Evolutionary conservation across 228 moss, liverwort and hornwort genomes (phyloP).

Genomic region (Sphagnum fallax): DNA sequence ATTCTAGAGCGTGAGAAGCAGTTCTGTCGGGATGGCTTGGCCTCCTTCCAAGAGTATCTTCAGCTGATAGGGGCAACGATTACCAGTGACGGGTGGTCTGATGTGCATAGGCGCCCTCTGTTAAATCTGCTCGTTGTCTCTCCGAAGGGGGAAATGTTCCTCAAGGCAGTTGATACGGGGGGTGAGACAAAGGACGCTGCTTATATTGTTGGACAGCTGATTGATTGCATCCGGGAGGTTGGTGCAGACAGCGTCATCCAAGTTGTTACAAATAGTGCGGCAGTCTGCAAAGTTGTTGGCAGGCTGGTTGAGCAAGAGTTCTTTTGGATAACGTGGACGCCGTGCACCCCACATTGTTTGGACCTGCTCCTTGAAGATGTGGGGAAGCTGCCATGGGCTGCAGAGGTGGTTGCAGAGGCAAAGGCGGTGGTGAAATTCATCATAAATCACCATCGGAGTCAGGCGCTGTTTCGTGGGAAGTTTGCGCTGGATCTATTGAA

Average conservation of each 20-base stretch:
- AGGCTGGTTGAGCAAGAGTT: background rate
- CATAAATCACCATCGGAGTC: background rate
- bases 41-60: background rate
- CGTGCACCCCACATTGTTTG: background rate
- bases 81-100: background rate
- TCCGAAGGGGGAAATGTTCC: background rate
- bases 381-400: conserved; percentile 1
- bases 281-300: background rate
- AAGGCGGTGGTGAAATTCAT: background rate
- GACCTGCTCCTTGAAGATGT: conserved; percentile 1
- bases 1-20: background rate
- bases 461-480: background rate
- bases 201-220: background rate
- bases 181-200: background rate
- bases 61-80: background rate
- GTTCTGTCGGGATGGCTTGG: background rate
- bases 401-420: background rate
- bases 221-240: background rate
- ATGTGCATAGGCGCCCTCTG: background rate
- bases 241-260: background rate
- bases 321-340: background rate
- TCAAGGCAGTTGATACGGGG: background rate
- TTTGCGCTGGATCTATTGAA: background rate
- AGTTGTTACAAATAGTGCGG: background rate
- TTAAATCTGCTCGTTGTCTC: background rate